Conservation (phyloP, 208 protist genomes). For the Leptomonas pyrrhocoris region DNA sequence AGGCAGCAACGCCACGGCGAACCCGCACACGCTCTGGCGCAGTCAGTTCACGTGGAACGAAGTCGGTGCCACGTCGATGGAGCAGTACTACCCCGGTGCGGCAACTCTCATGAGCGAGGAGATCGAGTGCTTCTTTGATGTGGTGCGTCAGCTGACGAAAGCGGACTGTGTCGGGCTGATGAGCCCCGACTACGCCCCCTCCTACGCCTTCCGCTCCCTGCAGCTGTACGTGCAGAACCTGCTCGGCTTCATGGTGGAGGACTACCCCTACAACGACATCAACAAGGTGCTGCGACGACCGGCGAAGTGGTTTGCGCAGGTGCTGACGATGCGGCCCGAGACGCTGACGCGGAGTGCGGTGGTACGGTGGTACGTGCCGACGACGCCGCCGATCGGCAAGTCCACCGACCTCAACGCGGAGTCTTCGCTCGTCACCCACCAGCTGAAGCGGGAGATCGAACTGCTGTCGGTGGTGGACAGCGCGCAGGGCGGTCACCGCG, state of each 20-base stretch:
- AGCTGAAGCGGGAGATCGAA: slow-evolving; percentile 41
- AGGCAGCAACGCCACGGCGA: slow-evolving; percentile 30
- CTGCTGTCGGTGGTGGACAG: slow-evolving; percentile 36
- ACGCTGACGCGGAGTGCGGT: slow-evolving; percentile 58
- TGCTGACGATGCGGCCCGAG: slow-evolving; percentile 78
- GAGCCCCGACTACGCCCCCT: slow-evolving; percentile 50
- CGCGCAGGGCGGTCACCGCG: slow-evolving; percentile 32
- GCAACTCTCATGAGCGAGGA: slow-evolving; percentile 73
- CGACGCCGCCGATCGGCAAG: slow-evolving; percentile 19
- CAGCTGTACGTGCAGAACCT: slow-evolving; percentile 85
- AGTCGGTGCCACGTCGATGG: slow-evolving; percentile 70
- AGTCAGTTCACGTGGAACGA: slow-evolving; percentile 80
- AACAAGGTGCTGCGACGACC: slow-evolving; percentile 81
- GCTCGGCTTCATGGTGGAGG: slow-evolving; percentile 79
- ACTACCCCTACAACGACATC: slow-evolving; percentile 86
- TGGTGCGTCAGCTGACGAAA: slow-evolving; percentile 59
- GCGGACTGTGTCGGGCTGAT: slow-evolving; percentile 73
- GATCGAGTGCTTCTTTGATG: slow-evolving; percentile 63
- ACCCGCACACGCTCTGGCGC: slow-evolving; percentile 52
- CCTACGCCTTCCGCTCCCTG: slow-evolving; percentile 74
- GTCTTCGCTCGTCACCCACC: slow-evolving; percentile 32
- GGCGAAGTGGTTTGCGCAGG: slow-evolving; percentile 83
- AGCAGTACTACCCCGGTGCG: slow-evolving; percentile 88
- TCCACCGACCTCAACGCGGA: slow-evolving; percentile 19
- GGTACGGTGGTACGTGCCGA: slow-evolving; percentile 36